A percentile compares a stretch with the other conserved stretches of the same genome.
Conservation (phyloP, 192 early-diverging fungal genomes). For the Globomyces pollinis-pini region DNA sequence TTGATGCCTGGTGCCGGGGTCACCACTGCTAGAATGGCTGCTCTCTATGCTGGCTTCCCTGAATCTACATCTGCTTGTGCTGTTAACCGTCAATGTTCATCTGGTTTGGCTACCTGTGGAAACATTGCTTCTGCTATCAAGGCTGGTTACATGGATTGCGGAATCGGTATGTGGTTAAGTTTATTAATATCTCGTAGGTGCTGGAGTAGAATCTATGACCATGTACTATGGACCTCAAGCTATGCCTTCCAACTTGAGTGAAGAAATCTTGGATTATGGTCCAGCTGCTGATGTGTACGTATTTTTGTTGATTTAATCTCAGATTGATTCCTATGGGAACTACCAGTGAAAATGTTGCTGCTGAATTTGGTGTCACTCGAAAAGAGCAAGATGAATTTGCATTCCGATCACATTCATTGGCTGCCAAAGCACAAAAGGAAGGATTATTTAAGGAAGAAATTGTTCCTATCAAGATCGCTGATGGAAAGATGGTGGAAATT, state of each 20-base stretch:
- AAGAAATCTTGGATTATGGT: constrained; percentile 64
- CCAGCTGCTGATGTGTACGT: constrained; percentile 66
- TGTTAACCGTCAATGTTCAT: constrained; percentile 92
- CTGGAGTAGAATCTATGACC: constrained; percentile 91
- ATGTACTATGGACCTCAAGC: constrained; percentile 76
- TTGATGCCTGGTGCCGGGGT: constrained; percentile 83
- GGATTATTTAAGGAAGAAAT: constrained; percentile 91
- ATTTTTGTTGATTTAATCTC: constrained; percentile 17
- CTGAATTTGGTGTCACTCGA: constrained; percentile 77
- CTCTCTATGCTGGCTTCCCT: constrained; percentile 84
- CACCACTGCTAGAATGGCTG: constrained; percentile 83
- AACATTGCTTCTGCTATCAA: constrained; percentile 83
- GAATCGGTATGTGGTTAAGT: too few species aligned
- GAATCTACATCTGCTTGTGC: constrained; percentile 70
- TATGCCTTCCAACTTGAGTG: constrained; percentile 64
- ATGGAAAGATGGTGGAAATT: constrained; percentile 70
- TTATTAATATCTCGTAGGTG: too few species aligned
- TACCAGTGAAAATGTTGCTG: constrained; percentile 95
- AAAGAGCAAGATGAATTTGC: constrained; percentile 88
- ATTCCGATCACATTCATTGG: constrained; percentile 74
- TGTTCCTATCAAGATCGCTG: constrained; percentile 72
- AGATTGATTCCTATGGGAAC: constrained; percentile 54
- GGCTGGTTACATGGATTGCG: constrained; percentile 81
- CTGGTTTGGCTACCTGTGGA: constrained; percentile 81
- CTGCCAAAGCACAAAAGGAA: constrained; percentile 77